Percentiles rank a stretch among this genome's conserved stretches.
Conservation (phyloP, 192 early-diverging fungal genomes). For the Coemansia sp. region DNA sequence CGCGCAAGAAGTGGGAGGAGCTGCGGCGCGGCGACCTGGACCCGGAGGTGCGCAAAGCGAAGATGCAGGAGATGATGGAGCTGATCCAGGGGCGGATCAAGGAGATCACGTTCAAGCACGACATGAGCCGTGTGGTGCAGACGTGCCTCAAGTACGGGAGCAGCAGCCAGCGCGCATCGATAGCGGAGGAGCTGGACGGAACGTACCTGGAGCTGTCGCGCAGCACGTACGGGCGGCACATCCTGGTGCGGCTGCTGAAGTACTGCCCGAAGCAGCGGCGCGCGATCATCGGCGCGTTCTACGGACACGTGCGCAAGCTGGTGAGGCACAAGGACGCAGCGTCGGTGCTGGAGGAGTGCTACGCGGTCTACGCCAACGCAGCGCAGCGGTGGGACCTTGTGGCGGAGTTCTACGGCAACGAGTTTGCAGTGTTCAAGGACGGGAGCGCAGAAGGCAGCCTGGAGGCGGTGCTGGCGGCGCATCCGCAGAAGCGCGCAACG, state of each 20-base stretch:
- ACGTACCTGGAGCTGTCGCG: conserved; percentile 71
- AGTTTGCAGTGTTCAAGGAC: conserved; percentile 84
- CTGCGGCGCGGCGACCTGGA: conserved; percentile 73
- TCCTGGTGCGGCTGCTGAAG: conserved; percentile 82
- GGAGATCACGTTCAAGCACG: conserved; percentile 94
- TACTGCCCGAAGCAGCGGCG: conserved; percentile 75
- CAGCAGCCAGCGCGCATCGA: conserved; percentile 68
- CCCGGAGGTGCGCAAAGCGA: conserved; percentile 58
- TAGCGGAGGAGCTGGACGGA: conserved; percentile 82
- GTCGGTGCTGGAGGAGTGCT: conserved; percentile 81
- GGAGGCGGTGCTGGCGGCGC: conserved; percentile 57
- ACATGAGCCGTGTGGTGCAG: conserved; percentile 91
- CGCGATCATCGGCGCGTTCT: conserved; percentile 75
- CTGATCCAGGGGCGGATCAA: conserved; percentile 77
- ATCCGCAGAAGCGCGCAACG: conserved; percentile 37
- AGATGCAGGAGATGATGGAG: conserved; percentile 83
- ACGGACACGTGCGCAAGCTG: conserved; percentile 78
- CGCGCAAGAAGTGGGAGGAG: conserved; percentile 85
- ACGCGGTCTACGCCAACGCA: conserved; percentile 76
- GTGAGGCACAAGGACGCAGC: conserved; percentile 91
- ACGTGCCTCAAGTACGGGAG: conserved; percentile 89
- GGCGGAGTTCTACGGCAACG: conserved; percentile 93
- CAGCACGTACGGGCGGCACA: conserved; percentile 85
- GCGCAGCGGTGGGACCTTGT: conserved; percentile 71
- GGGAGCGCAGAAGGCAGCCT: conserved; percentile 25